These are phyloP conservation scores for Capsella rubella DNA, from an alignment of 441 rosid species.

Conservation along the genomic window DNA sequence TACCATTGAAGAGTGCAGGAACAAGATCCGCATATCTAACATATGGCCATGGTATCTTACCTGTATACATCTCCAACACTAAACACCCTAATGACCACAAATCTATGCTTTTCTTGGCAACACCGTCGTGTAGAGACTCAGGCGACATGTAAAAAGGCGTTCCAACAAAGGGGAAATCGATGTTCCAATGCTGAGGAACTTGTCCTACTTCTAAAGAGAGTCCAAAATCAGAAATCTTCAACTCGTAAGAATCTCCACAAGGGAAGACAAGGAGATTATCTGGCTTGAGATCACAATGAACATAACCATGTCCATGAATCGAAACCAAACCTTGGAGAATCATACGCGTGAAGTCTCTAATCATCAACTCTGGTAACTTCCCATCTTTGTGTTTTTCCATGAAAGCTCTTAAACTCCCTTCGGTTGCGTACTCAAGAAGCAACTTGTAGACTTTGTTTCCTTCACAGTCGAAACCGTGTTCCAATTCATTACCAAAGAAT, in stretches of 20 bases:
- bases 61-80: conserved; percentile 19
- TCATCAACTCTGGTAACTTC: conserved; percentile 6
- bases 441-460: background rate
- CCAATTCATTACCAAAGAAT: background rate
- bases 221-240: conserved; percentile 30
- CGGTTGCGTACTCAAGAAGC: conserved; percentile 22
- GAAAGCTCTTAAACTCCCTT: background rate
- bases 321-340: conserved; percentile 26
- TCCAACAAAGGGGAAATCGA: background rate
- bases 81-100: conserved; percentile 33
- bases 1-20: background rate
- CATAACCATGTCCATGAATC: conserved; percentile 26
- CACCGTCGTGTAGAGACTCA: conserved; percentile 7
- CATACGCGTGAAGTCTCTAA: conserved; percentile 22
- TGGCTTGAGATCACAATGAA: conserved; percentile 33
- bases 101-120: conserved; percentile 7
- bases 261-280: conserved; percentile 30
- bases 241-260: background rate
- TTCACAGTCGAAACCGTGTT: background rate
- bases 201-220: background rate
- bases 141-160: conserved; percentile 9
- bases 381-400: background rate
- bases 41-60: background rate
- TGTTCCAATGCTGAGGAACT: background rate
- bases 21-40: background rate